Conservation (phyloP, 257 asterid genomes). For the Nicotiana obtusifolia region DNA sequence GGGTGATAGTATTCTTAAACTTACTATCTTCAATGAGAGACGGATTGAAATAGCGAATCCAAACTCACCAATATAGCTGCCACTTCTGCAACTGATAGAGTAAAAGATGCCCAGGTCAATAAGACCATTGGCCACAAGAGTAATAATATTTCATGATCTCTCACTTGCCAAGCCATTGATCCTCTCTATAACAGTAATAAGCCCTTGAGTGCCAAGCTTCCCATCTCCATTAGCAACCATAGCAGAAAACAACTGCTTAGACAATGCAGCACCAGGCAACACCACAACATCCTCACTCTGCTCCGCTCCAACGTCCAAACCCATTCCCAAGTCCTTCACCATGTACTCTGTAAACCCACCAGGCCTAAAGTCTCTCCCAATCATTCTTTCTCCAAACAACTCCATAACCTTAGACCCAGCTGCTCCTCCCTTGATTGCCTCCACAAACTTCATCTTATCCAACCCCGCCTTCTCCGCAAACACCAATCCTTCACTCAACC, state of each 20-base stretch:
- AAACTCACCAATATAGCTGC: too few species aligned
- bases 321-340: slow-evolving; percentile 96
- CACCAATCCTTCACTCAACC: slow-evolving; percentile 81
- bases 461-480: slow-evolving; percentile 74
- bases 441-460: slow-evolving; percentile 54
- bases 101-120: too few species aligned
- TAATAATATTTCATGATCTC: neutral
- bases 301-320: slow-evolving; percentile 46
- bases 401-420: slow-evolving; percentile 87
- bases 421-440: slow-evolving; percentile 80
- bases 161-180: slow-evolving; percentile 38
- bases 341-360: slow-evolving; percentile 82
- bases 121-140: too few species aligned
- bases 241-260: slow-evolving; percentile 61
- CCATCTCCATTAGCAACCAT: slow-evolving; percentile 93
- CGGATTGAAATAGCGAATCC: too few species aligned
- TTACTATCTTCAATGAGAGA: too few species aligned
- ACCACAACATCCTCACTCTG: slow-evolving; percentile 43
- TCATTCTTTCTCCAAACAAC: slow-evolving; percentile 79
- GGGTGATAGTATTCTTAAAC: too few species aligned
- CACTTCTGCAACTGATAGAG: too few species aligned
- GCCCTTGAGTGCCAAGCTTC: slow-evolving; percentile 64
- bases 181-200: slow-evolving; percentile 60
- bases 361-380: slow-evolving; percentile 58
- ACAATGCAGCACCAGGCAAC: slow-evolving; percentile 76